Percentiles rank a stretch among this genome's conserved stretches.
These are phyloP conservation scores for Kwoniella dendrophila DNA, from an alignment of 768 basidiomycete species.

Conservation along the genomic window DNA sequence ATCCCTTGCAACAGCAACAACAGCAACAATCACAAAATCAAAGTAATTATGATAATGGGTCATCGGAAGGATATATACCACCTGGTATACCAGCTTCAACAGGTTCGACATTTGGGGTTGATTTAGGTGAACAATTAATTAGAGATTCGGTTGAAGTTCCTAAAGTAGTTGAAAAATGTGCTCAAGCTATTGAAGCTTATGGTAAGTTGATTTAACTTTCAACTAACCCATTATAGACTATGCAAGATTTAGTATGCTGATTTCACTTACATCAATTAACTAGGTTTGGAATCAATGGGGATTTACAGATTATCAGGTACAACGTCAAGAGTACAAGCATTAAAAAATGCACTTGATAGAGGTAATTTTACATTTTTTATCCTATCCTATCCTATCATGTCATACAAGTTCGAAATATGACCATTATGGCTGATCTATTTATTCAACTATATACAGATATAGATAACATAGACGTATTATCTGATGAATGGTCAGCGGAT, in stretches of 20 bases:
- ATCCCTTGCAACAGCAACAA: conserved; percentile 11
- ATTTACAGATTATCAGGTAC: conserved; percentile 94
- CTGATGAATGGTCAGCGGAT: conserved; percentile 87
- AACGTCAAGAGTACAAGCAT: conserved; percentile 76
- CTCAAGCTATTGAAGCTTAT: conserved; percentile 85
- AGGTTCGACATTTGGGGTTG: conserved; percentile 84
- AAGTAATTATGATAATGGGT: conserved; percentile 59
- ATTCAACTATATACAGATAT: conserved; percentile 62
- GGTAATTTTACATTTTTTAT: too few relatives aligned
- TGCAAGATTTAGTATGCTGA: not conserved
- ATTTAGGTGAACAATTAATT: conserved; percentile 88
- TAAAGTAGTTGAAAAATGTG: conserved; percentile 81
- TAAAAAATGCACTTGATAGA: conserved; percentile 82
- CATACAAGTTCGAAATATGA: too few relatives aligned
- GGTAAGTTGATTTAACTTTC: conserved; percentile 58
- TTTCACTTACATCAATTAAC: not conserved
- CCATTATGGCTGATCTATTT: not conserved
- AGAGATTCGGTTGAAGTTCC: conserved; percentile 90
- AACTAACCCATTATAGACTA: not conserved
- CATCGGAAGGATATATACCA: conserved; percentile 30
- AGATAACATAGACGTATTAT: conserved; percentile 80
- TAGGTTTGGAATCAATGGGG: conserved; percentile 70
- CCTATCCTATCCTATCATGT: too few relatives aligned
- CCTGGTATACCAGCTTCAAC: conserved; percentile 45
- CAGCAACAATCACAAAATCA: too few relatives aligned